Percentiles rank a stretch among this genome's conserved stretches.
Conservation (phyloP, 345 rosid species). For the Garcia nutans region DNA sequence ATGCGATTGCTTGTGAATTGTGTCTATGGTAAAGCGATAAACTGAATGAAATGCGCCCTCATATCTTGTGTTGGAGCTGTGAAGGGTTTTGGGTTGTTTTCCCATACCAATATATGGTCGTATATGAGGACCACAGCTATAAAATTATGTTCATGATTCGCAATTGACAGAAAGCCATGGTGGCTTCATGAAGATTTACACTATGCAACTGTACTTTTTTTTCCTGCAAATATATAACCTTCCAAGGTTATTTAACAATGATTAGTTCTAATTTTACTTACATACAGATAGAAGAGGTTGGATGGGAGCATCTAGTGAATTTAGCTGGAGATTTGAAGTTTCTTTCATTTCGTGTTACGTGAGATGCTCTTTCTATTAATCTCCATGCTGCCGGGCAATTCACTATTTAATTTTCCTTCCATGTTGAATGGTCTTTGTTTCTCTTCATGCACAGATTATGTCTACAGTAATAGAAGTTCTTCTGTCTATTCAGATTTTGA, state of each 20-base stretch:
- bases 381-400: not conserved
- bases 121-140: not conserved
- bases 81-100: too few relatives aligned
- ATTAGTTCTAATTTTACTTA: not conserved
- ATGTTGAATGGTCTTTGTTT: not conserved
- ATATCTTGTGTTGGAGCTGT: not conserved
- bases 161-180: not conserved
- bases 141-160: not conserved
- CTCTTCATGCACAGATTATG: too few relatives aligned
- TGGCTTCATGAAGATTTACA: not conserved
- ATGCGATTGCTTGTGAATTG: too few relatives aligned
- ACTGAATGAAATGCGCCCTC: not conserved
- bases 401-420: not conserved
- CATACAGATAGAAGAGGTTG: slow-evolving; percentile 75
- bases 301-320: slow-evolving; percentile 66
- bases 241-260: not conserved
- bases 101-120: not conserved
- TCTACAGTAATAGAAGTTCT: not conserved
- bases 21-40: too few relatives aligned
- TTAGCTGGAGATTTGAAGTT: slow-evolving; percentile 52
- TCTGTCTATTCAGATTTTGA: not conserved
- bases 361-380: slow-evolving; percentile 24
- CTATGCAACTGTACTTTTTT: not conserved
- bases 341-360: slow-evolving; percentile 63
- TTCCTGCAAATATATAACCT: not conserved